Evolutionary conservation across 1,284 basidiomycete genomes (phyloP).

Genomic region (Butyriboletus appendiculatus): DNA sequence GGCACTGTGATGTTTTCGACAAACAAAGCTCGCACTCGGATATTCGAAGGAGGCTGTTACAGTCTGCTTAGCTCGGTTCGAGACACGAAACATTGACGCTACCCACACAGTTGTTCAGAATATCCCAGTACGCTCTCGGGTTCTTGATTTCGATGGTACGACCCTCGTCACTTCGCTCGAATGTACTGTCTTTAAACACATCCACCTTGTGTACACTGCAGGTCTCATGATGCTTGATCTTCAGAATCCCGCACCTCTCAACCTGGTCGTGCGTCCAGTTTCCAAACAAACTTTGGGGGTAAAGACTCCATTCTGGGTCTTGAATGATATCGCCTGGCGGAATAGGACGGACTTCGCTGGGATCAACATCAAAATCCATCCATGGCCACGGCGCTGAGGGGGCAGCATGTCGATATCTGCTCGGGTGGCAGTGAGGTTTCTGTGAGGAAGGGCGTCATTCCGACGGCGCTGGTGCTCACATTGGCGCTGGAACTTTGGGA

Average conservation of each 20-base stretch:
- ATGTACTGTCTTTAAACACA: constrained; percentile 38
- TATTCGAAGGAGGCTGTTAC: constrained; percentile 34
- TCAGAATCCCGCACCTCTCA: constrained; percentile 41
- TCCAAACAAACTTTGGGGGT: constrained; percentile 51
- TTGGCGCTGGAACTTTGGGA: constrained; percentile 28
- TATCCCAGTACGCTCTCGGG: constrained; percentile 20
- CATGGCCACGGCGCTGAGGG: constrained; percentile 42
- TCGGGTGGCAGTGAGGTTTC: neutral
- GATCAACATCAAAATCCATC: constrained; percentile 36
- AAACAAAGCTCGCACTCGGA: constrained; percentile 51
- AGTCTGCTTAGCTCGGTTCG: constrained; percentile 1
- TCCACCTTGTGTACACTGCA: constrained; percentile 46
- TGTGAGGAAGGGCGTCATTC: neutral
- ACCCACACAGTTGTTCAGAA: constrained; percentile 20
- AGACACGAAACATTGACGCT: neutral
- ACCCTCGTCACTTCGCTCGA: constrained; percentile 14
- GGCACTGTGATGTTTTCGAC: constrained; percentile 50
- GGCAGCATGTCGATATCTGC: constrained; percentile 37
- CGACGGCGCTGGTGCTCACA: constrained; percentile 23
- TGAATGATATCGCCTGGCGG: constrained; percentile 7
- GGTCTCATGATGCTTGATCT: constrained; percentile 14
- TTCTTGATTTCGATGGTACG: constrained; percentile 9
- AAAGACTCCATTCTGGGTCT: constrained; percentile 31
- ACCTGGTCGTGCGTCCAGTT: constrained; percentile 54
- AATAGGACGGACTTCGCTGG: constrained; percentile 23